Conservation (phyloP, 2,329 filamentous ascomycete genomes). For the Orbilia blumenaviensis region DNA sequence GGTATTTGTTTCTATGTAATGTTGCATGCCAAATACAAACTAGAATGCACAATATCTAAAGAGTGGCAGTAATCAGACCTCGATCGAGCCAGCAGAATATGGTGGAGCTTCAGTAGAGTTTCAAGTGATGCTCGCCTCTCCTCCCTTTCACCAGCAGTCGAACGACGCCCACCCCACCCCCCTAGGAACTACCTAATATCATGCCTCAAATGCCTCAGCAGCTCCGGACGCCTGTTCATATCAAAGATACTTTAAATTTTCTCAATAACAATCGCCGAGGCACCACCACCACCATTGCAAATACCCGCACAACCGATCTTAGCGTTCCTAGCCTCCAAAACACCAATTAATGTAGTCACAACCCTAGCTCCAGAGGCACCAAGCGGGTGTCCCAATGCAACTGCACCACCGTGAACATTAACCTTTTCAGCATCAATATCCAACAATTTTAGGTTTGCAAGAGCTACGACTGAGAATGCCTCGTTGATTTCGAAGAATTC, state of each 20-base stretch:
- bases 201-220: neutral
- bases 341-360: constrained; percentile 85
- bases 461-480: constrained; percentile 94
- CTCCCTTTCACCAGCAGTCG: neutral
- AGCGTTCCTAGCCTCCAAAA: constrained; percentile 86
- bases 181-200: neutral
- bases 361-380: constrained; percentile 95
- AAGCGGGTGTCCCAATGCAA: constrained; percentile 93
- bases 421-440: constrained; percentile 82
- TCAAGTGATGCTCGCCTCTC: too few species aligned
- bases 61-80: neutral
- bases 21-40: neutral
- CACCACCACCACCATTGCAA: constrained; percentile 97
- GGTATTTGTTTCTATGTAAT: neutral
- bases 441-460: constrained; percentile 95
- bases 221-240: neutral
- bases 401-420: constrained; percentile 93
- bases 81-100: neutral
- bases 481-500: constrained; percentile 99
- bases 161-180: neutral
- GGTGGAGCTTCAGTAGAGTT: neutral
- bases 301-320: constrained; percentile 95
- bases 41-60: neutral
- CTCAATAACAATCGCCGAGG: constrained; percentile 92
- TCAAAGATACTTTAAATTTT: constrained; percentile 58